Evolutionary conservation across 108 stramenopile genomes (phyloP).

Genomic region (Thalassiosira profunda): DNA sequence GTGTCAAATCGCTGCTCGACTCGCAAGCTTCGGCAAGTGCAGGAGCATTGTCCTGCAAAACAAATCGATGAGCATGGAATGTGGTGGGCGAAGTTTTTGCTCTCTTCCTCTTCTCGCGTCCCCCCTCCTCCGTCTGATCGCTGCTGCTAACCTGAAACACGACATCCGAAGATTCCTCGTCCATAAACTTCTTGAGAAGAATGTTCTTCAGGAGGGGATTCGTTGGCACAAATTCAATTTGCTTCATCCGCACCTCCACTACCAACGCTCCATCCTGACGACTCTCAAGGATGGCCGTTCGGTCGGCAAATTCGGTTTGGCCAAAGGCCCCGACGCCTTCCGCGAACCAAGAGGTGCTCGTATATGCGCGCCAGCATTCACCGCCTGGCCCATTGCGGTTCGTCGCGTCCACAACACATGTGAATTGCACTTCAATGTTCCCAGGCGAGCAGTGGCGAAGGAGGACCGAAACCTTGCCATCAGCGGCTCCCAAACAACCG

Average conservation of each 20-base stretch:
- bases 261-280: background rate
- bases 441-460: background rate
- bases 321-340: background rate
- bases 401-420: background rate
- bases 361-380: background rate
- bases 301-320: too few species aligned
- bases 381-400: background rate
- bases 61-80: slow-evolving; percentile 1
- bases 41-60: slow-evolving; percentile 1
- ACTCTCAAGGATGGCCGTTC: too few species aligned
- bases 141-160: background rate
- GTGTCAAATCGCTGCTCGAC: background rate
- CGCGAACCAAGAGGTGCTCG: background rate
- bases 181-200: background rate
- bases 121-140: background rate
- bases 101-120: background rate
- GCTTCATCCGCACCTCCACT: background rate
- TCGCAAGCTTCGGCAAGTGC: background rate
- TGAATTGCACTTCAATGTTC: background rate
- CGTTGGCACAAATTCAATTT: background rate
- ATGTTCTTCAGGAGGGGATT: background rate
- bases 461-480: background rate
- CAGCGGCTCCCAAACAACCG: background rate
- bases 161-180: background rate
- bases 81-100: background rate